Evolutionary conservation across 371 early-diverging fungal species (phyloP).

Genomic region (Apophysomyces variabilis): DNA sequence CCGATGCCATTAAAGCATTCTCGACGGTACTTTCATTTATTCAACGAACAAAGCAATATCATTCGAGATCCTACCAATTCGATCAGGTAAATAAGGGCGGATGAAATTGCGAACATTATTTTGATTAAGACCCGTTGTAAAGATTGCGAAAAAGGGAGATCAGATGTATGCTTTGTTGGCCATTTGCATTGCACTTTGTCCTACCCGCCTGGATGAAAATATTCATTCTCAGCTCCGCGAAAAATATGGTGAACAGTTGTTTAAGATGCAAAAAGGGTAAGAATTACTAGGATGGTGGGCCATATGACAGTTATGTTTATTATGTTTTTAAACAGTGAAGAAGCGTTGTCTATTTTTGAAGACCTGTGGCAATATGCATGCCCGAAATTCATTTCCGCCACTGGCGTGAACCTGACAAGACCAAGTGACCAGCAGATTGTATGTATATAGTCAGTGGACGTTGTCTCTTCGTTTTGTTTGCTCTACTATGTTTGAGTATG

Average conservation of each 20-base stretch:
- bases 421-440: conserved; percentile 24
- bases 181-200: conserved; percentile 89
- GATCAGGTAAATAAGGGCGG: conserved; percentile 64
- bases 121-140: neutral
- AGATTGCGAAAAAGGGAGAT: conserved; percentile 87
- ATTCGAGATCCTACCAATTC: conserved; percentile 89
- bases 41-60: conserved; percentile 91
- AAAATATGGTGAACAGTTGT: conserved; percentile 90
- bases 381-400: conserved; percentile 94
- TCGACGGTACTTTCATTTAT: conserved; percentile 90
- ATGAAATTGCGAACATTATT: neutral
- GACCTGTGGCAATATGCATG: conserved; percentile 92
- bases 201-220: conserved; percentile 92
- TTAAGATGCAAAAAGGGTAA: conserved; percentile 82
- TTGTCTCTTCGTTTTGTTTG: too few species aligned
- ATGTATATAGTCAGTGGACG: conserved; percentile 17
- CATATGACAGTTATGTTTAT: neutral
- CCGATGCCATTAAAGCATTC: conserved; percentile 94
- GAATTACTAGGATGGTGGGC: conserved; percentile 3
- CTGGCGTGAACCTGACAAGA: conserved; percentile 68
- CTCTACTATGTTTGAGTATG: neutral
- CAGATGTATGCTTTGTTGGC: conserved; percentile 94
- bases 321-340: conserved; percentile 60
- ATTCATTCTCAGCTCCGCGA: conserved; percentile 88
- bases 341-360: conserved; percentile 77